A percentile compares a stretch with the other conserved stretches of the same genome.
Conservation (phyloP, 352 stramenopile species). For the Globisporangium nunn region DNA sequence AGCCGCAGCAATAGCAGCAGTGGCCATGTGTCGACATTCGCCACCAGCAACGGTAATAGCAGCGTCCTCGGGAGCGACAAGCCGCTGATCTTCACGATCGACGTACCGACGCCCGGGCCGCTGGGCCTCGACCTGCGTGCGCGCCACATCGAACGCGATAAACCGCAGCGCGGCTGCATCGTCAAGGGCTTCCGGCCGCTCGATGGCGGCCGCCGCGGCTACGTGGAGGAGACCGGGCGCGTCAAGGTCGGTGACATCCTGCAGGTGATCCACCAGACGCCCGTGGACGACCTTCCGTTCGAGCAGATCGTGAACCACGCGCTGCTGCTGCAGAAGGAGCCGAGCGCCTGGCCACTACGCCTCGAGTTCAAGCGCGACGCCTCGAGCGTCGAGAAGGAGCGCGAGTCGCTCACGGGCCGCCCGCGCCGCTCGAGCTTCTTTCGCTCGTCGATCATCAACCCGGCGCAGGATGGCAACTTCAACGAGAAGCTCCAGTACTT, state of each 20-base stretch:
- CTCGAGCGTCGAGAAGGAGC: slow-evolving; percentile 21
- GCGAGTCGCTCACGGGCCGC: slow-evolving; percentile 18
- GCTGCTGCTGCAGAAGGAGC: slow-evolving; percentile 62
- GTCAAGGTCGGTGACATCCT: slow-evolving; percentile 76
- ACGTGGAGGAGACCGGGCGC: slow-evolving; percentile 66
- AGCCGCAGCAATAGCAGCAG: slow-evolving; percentile 2
- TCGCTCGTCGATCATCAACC: slow-evolving; percentile 56
- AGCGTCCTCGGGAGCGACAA: slow-evolving; percentile 43
- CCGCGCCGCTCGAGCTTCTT: slow-evolving; percentile 72
- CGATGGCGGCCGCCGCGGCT: slow-evolving; percentile 37
- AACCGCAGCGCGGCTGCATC: slow-evolving; percentile 63
- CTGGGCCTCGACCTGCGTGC: slow-evolving; percentile 69
- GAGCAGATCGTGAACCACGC: slow-evolving; percentile 79
- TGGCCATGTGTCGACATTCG: neutral
- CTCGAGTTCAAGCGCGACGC: slow-evolving; percentile 75
- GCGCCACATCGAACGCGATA: slow-evolving; percentile 64
- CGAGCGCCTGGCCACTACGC: slow-evolving; percentile 55
- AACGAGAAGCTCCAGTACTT: slow-evolving; percentile 87
- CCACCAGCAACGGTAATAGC: slow-evolving; percentile 9
- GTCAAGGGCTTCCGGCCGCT: slow-evolving; percentile 76
- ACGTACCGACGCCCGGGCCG: slow-evolving; percentile 60
- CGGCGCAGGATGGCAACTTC: slow-evolving; percentile 68
- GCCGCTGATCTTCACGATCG: slow-evolving; percentile 61
- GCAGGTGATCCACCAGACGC: slow-evolving; percentile 69
- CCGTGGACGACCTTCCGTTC: slow-evolving; percentile 78